Evolutionary conservation across 345 rosid genomes (phyloP), one percentile per base, ranked within the genome.

Genomic region (Aquilaria yunnanensis): DNA sequence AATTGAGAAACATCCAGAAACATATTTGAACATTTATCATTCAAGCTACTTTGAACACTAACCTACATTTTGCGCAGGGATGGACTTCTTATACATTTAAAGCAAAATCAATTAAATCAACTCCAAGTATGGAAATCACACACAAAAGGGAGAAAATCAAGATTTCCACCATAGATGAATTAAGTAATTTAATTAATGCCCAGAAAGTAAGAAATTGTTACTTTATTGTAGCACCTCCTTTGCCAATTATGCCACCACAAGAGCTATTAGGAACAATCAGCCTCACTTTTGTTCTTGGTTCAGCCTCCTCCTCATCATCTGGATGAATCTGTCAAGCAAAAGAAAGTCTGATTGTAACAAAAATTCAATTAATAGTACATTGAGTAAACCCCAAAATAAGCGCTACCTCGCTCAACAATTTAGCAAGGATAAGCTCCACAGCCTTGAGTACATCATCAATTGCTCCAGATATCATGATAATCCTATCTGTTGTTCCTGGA

Each of bases 161-260:
- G 43, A 37, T 1, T 5, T 37, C 8, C 43, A 37, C 4, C 43
- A 37, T 37, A 37, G 43, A 37, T 37, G 43, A 37, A 37, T 37
- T 37, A 4, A 37, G 8, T 5, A 37, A 37, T 37, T 37, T 37
- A 37, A 37, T 5, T 37, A 4, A 37, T 37, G 43, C 43, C 43
- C 43, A 37, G 8, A 33, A 12, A 59, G 31, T 5, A 37, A 37
- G 43, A 37, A 51, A 13, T 41, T 53, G 90, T 67, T 84, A 95
- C 99, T 91, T 95, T 78, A 95, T 95, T 37, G 86, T 91, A 69
- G 94, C 80, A 54, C 99, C 98, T 81, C 96, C 99, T 80, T 91
- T 95, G 63, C 99, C 99, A 74, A 95, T 95, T 65, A 95, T 95
- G 78, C 99, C 83, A 62, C 99, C 99, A 70, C 99, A 95, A 57